phyloP scores from a whole-genome alignment of 1,139 yeast genomes.

The Arxiozyma telluris region DNA sequence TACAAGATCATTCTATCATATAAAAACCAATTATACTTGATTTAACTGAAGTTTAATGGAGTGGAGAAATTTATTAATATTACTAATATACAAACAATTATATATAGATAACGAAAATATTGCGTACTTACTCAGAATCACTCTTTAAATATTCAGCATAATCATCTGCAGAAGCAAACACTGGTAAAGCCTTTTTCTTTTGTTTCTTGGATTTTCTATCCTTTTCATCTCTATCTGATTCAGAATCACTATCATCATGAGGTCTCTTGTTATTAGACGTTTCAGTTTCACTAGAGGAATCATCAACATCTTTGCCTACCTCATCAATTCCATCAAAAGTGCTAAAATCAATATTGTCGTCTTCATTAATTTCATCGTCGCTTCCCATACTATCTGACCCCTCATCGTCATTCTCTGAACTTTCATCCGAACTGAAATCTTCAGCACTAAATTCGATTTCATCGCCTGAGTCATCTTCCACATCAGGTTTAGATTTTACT shows the following conservation, averaged over 20 bases:
- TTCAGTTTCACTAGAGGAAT: slow-evolving; percentile 14
- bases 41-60: slow-evolving; percentile 4
- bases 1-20: no score
- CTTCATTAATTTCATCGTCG: slow-evolving; percentile 24
- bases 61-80: slow-evolving; percentile 7
- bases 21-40: not conserved
- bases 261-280: slow-evolving; percentile 9
- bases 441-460: slow-evolving; percentile 35
- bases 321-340: slow-evolving; percentile 1
- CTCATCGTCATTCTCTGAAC: slow-evolving; percentile 29
- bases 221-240: slow-evolving; percentile 11
- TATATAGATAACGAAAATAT: not conserved
- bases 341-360: slow-evolving; percentile 8
- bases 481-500: slow-evolving; percentile 75
- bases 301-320: slow-evolving; percentile 12
- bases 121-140: slow-evolving; percentile 39
- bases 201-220: slow-evolving; percentile 17
- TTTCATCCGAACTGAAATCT: slow-evolving; percentile 27
- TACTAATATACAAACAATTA: not conserved
- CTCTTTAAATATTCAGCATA: slow-evolving; percentile 68
- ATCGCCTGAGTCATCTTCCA: slow-evolving; percentile 53
- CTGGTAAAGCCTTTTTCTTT: slow-evolving; percentile 43
- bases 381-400: slow-evolving; percentile 18
- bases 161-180: slow-evolving; percentile 85
- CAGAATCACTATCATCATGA: slow-evolving; percentile 23